Base-by-base conservation (phyloP, 805 yeast species). In the Debaryomyces hansenii region DNA sequence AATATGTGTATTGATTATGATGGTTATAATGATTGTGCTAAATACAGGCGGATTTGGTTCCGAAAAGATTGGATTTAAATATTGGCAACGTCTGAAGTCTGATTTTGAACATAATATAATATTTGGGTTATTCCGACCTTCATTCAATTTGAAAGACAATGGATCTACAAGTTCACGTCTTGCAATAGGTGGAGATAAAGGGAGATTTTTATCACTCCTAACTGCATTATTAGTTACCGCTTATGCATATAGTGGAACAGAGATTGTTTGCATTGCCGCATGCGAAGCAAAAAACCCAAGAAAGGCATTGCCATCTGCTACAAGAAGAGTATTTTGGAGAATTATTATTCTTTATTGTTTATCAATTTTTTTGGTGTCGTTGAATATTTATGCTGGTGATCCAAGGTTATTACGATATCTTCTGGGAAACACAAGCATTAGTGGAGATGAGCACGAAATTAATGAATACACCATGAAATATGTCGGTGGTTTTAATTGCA, bases 271-370 rank as follows among this genome's bases (percentile, higher is more conserved):
- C 52, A 80, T 87, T 45, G 92, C 94, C 2, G 90, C 92, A 5
- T 87, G 91, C 62, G 96, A 88, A 62, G 87, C 91, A n/a, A 73
- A 84, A 49, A 84, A 86, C 53, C 96, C 96, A 4, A 72, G 94
- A 52, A 80, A 76, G 50, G 83, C 92, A 0, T 71, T 88, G 14
- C 95, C 95, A 1, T 75, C 83, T 9, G 92, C 94, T 1, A 86
- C 91, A 2, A 82, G 76, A 54, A 74, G 85, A 54, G 88, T 87
- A 2, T 86, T 87, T 59, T 84, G 87, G 76, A 71, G 91, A 56
- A 79, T 88, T 32, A 56, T 84, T 4, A 60, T 85, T 0, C 78
- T 87, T 52, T 88, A 87, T 62, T 63, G 87, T 39, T 60, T 87
- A 15, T 79, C 89, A 2, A 76, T 85, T 16, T 83, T 88, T 57